Conservation (phyloP, 176 grass and related monocot species). For the Ampelocalamus luodianensis region DNA sequence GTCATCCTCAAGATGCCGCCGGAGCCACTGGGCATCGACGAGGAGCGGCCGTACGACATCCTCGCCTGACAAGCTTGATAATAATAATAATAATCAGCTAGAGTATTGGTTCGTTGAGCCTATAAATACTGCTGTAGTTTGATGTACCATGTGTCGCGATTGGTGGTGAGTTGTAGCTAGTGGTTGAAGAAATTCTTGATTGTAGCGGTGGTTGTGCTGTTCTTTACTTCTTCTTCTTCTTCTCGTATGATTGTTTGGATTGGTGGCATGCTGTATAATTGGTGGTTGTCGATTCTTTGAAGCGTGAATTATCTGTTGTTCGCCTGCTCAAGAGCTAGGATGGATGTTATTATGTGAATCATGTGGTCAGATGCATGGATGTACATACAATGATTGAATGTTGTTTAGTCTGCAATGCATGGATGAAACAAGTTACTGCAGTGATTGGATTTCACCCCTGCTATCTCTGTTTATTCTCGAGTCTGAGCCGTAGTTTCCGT, state of each 20-base stretch:
- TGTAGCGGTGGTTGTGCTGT: background rate
- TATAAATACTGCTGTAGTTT: background rate
- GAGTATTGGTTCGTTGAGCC: background rate
- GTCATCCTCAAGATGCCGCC: constrained; percentile 58
- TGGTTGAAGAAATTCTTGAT: constrained; percentile 8
- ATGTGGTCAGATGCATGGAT: background rate
- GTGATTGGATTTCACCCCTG: background rate
- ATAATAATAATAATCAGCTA: background rate
- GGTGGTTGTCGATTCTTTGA: background rate
- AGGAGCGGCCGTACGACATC: constrained; percentile 52
- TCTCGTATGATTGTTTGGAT: background rate
- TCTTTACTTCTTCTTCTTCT: background rate
- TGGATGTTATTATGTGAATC: background rate
- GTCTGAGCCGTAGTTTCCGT: background rate
- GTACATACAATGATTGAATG: background rate
- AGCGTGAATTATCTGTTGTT: background rate
- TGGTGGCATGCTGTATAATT: constrained; percentile 17
- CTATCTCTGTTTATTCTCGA: background rate
- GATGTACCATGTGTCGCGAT: constrained; percentile 11
- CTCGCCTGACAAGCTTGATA: constrained; percentile 38
- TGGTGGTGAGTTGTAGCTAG: constrained; percentile 1
- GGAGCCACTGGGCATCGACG: constrained; percentile 59
- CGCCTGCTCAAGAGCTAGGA: background rate
- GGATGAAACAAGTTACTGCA: background rate
- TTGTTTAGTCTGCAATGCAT: background rate